Percentiles rank a stretch among this genome's conserved stretches.
These are phyloP conservation scores for Neoboletus magnificus DNA, from an alignment of 768 basidiomycete species.

Conservation along the genomic window DNA sequence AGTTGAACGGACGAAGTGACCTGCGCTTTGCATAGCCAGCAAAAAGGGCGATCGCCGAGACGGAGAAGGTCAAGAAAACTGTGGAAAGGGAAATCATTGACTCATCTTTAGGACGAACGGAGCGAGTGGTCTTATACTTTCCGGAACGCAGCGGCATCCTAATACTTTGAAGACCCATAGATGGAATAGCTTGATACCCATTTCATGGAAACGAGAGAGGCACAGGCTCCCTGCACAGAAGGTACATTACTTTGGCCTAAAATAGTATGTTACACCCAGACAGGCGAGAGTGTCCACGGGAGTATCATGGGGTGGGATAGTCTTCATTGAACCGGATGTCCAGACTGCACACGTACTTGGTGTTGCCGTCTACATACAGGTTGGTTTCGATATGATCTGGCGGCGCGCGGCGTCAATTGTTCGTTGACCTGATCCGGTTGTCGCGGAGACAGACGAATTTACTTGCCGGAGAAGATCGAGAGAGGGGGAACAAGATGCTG, in stretches of 20 bases:
- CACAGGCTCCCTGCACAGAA: constrained; percentile 3
- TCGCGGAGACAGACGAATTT: background rate
- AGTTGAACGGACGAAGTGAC: background rate
- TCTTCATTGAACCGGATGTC: background rate
- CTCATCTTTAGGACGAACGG: background rate
- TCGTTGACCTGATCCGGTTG: constrained; percentile 9
- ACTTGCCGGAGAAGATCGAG: background rate
- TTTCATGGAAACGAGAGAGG: constrained; percentile 10
- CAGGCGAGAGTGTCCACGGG: background rate
- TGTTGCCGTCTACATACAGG: background rate
- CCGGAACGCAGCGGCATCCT: background rate
- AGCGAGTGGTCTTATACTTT: constrained; percentile 15
- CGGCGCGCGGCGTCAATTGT: background rate
- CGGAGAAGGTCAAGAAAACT: constrained; percentile 3
- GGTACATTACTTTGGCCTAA: background rate
- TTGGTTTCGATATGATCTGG: background rate
- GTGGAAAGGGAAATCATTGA: constrained; percentile 2
- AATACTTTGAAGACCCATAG: background rate
- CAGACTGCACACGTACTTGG: background rate
- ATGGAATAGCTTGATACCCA: constrained; percentile 7
- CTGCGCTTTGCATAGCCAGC: constrained; percentile 12
- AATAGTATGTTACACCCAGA: background rate
- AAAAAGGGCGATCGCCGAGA: constrained; percentile 9
- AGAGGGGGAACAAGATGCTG: background rate
- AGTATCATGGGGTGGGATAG: background rate